A percentile compares a stretch with the other conserved stretches of the same genome.
Conservation (phyloP, 2,329 filamentous ascomycete species). For the Pestalotiopsis sp. region DNA sequence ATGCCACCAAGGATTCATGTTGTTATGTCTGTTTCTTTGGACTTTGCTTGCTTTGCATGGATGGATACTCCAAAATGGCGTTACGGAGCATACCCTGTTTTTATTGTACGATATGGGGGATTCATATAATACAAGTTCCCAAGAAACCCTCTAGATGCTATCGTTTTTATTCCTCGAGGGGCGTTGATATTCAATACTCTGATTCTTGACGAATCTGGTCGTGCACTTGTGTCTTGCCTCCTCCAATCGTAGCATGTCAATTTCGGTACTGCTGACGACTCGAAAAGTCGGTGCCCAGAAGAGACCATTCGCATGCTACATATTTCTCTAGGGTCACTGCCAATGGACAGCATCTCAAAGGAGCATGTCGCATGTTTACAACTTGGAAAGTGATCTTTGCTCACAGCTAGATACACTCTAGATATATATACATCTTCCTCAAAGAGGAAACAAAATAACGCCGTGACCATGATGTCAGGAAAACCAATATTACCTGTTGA, state of each 20-base stretch:
- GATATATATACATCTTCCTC: background rate
- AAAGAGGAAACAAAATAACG: background rate
- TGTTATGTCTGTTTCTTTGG: background rate
- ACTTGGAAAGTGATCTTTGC: background rate
- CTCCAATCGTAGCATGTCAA: background rate
- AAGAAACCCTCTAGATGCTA: constrained; percentile 25
- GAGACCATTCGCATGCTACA: too few species aligned
- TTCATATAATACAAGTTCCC: constrained; percentile 41
- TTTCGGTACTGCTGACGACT: background rate
- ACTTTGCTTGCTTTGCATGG: background rate
- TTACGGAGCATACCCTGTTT: constrained; percentile 62
- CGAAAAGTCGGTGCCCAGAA: too few species aligned
- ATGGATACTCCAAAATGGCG: constrained; percentile 8
- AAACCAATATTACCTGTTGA: background rate
- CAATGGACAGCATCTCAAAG: too few species aligned
- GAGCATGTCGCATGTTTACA: background rate
- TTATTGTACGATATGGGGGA: constrained; percentile 67
- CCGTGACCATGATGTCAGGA: background rate
- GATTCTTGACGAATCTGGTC: background rate
- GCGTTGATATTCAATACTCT: background rate
- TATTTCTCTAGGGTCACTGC: too few species aligned
- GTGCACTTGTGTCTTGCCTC: background rate
- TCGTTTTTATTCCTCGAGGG: background rate
- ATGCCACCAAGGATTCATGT: background rate
- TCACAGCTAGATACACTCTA: background rate